phyloP scores from a whole-genome alignment of 2,329 filamentous ascomycete species.

The Lachnum nothofagi region DNA sequence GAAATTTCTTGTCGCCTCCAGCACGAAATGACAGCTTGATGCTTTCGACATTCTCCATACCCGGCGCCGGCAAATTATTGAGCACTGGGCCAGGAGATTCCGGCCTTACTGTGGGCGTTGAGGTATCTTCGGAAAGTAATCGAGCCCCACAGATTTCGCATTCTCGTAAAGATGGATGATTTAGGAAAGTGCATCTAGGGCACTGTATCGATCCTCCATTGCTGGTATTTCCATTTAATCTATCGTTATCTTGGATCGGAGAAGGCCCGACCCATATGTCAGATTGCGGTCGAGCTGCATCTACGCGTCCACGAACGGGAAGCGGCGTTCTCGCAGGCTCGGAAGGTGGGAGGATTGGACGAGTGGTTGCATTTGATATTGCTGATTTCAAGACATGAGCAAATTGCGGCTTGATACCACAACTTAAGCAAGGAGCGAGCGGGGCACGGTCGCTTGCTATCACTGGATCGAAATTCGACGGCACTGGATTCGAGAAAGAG shows the following conservation, averaged over 20 bases:
- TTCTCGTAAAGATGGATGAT: constrained; percentile 76
- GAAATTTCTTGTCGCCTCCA: constrained; percentile 85
- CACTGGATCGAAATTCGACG: constrained; percentile 85
- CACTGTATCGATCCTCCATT: constrained; percentile 55
- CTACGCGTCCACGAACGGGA: constrained; percentile 26
- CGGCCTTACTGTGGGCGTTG: constrained; percentile 45
- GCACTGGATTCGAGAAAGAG: constrained; percentile 87
- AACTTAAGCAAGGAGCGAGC: constrained; percentile 81
- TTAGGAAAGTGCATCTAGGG: constrained; percentile 86
- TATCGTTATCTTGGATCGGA: background rate
- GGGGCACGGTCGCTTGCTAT: constrained; percentile 74
- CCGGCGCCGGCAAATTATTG: constrained; percentile 30
- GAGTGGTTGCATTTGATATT: constrained; percentile 66
- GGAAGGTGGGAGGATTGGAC: constrained; percentile 34
- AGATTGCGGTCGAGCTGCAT: constrained; percentile 22
- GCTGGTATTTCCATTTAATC: constrained; percentile 22
- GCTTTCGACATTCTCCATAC: constrained; percentile 59
- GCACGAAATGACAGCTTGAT: constrained; percentile 89
- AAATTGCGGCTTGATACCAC: constrained; percentile 86
- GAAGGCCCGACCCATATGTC: constrained; percentile 17
- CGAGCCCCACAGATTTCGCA: constrained; percentile 91
- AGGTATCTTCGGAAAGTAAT: constrained; percentile 52
- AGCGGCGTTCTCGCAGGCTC: constrained; percentile 28
- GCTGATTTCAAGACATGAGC: constrained; percentile 80
- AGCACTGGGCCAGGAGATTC: constrained; percentile 77